Percentiles rank a stretch among this genome's conserved stretches.
phyloP scores from a whole-genome alignment of 75 land plant genomes.

The Pinus taeda region DNA sequence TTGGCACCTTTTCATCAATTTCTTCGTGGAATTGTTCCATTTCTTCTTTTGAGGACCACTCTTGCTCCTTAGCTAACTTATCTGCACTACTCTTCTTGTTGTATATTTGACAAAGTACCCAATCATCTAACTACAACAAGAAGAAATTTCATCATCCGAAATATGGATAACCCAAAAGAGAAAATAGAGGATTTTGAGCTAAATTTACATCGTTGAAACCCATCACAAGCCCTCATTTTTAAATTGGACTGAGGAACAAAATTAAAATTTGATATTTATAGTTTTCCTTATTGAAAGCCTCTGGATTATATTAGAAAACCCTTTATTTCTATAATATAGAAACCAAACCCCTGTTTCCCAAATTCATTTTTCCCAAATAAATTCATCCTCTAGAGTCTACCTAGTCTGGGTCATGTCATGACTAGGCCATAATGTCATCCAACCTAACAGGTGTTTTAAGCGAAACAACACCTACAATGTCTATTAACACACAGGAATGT shows the following conservation, averaged over 20 bases:
- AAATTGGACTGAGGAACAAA: too few relatives aligned
- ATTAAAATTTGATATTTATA: too few relatives aligned
- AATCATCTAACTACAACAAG: slow-evolving; percentile 54
- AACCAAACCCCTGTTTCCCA: too few relatives aligned
- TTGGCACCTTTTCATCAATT: slow-evolving; percentile 19
- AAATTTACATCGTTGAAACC: too few relatives aligned
- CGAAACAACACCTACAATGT: not conserved
- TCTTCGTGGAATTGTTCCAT: not conserved
- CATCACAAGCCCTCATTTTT: too few relatives aligned
- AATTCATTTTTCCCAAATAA: too few relatives aligned
- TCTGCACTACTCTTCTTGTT: slow-evolving; percentile 55
- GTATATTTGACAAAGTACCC: slow-evolving; percentile 62
- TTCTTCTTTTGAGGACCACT: not conserved
- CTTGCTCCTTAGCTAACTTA: slow-evolving; percentile 14
- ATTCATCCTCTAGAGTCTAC: not conserved
- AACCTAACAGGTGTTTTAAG: not conserved
- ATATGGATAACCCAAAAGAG: not conserved
- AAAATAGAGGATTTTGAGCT: too few relatives aligned
- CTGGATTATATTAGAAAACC: too few relatives aligned
- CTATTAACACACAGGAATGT: not conserved
- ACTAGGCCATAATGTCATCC: not conserved
- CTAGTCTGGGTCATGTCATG: not conserved
- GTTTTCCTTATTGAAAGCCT: too few relatives aligned
- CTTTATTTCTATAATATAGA: too few relatives aligned
- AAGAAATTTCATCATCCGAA: not conserved